Percentiles rank a stretch among this genome's conserved stretches.
Evolutionary conservation across 345 rosid genomes (phyloP).

Genomic region (Triadica sebifera): DNA sequence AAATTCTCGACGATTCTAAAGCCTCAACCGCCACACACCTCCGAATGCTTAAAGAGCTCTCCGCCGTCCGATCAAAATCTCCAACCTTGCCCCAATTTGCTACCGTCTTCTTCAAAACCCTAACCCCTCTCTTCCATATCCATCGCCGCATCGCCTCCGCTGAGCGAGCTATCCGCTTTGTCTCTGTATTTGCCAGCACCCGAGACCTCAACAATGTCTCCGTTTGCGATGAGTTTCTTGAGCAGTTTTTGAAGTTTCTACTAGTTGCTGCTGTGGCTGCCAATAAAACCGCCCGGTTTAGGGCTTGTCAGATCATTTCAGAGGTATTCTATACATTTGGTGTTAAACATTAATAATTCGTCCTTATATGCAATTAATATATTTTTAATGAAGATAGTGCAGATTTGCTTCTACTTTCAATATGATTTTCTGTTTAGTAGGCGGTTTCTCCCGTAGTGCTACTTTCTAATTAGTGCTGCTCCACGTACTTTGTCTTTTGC

Average conservation of each 20-base stretch:
- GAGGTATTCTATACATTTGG: conserved; percentile 50
- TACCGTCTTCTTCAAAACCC: conserved; percentile 54
- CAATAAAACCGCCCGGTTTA: conserved; percentile 60
- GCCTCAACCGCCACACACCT: conserved; percentile 68
- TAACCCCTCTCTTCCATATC: conserved; percentile 62
- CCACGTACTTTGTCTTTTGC: neutral
- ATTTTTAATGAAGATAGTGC: neutral
- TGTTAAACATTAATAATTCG: neutral
- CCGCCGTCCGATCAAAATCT: conserved; percentile 52
- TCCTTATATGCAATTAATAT: neutral
- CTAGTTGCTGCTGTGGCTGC: conserved; percentile 56
- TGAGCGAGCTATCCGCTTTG: conserved; percentile 72
- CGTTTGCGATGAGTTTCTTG: conserved; percentile 50
- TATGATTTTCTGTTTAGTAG: neutral
- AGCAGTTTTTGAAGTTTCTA: conserved; percentile 54
- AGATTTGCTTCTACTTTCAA: neutral
- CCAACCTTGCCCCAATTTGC: conserved; percentile 39
- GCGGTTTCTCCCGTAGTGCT: too few relatives aligned
- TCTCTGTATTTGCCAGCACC: conserved; percentile 52
- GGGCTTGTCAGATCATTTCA: conserved; percentile 83
- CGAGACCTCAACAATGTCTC: conserved; percentile 27
- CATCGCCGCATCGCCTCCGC: conserved; percentile 60
- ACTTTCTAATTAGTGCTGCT: neutral
- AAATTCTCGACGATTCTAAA: conserved; percentile 67
- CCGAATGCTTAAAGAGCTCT: conserved; percentile 78